Evolutionary conservation across 768 basidiomycete genomes (phyloP).

Genomic region (Kwoniella mangroviensis): DNA sequence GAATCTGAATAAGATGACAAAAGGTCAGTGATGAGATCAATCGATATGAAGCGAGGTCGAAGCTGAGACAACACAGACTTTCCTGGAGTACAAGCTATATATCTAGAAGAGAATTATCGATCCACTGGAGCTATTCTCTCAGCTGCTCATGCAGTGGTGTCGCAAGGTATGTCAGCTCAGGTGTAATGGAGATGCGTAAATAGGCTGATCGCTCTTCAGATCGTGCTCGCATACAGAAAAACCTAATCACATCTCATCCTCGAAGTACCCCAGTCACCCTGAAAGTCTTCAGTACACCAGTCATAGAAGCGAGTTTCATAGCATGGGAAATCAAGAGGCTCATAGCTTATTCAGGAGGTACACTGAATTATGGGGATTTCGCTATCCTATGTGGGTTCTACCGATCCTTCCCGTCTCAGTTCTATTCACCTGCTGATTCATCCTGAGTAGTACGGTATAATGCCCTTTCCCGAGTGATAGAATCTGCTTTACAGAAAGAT

Average conservation of each 20-base stretch:
- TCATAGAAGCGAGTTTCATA: constrained; percentile 72
- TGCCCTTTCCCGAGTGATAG: constrained; percentile 75
- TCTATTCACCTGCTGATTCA: background rate
- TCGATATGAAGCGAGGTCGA: too few species aligned
- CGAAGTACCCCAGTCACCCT: constrained; percentile 68
- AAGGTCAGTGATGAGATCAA: constrained; percentile 60
- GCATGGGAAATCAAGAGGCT: constrained; percentile 77
- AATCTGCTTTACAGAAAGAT: constrained; percentile 74
- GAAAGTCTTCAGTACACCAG: constrained; percentile 59
- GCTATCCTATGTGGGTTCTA: constrained; percentile 72
- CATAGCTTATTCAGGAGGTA: constrained; percentile 74
- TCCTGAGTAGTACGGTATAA: constrained; percentile 73
- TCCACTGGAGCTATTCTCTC: constrained; percentile 77
- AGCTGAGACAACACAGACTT: constrained; percentile 64
- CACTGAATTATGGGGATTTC: constrained; percentile 75
- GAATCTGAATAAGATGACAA: constrained; percentile 74
- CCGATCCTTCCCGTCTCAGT: background rate
- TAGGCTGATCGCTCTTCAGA: constrained; percentile 61
- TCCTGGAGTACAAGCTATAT: constrained; percentile 67
- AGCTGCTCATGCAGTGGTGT: constrained; percentile 75
- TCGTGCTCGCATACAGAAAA: constrained; percentile 73
- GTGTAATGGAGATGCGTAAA: background rate
- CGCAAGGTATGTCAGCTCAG: constrained; percentile 66
- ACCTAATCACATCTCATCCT: constrained; percentile 71
- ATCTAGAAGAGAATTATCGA: constrained; percentile 84